phyloP scores from a whole-genome alignment of 148 eudicot genomes.

The Rhododendron simsii region DNA sequence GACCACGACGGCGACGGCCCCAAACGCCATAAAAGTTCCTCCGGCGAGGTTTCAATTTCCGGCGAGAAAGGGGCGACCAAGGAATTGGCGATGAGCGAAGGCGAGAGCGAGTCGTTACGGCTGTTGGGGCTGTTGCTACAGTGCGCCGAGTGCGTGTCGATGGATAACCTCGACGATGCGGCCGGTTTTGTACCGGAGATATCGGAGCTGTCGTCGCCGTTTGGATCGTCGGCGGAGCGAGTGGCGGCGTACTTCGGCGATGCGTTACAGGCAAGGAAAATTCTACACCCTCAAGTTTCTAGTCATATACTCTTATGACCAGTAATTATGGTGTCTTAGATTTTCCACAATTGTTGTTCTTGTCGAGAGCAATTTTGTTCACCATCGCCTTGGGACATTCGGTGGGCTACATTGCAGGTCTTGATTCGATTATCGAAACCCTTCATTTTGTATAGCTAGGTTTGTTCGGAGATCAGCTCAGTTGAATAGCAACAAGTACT shows the following conservation, averaged over 20 bases:
- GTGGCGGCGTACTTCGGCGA: constrained; percentile 74
- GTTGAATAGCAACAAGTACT: not conserved
- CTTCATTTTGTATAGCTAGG: not conserved
- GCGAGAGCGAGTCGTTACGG: constrained; percentile 32
- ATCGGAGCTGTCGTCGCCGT: constrained; percentile 62
- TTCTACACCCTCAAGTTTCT: not conserved
- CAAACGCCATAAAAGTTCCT: constrained; percentile 12
- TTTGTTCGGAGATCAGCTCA: not conserved
- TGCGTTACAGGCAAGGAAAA: constrained; percentile 29
- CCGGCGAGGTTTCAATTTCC: constrained; percentile 12
- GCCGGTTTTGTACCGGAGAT: constrained; percentile 44
- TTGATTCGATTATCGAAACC: not conserved
- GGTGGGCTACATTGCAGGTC: not conserved
- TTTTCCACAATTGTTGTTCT: not conserved
- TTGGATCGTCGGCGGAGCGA: constrained; percentile 60
- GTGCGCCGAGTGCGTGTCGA: constrained; percentile 68
- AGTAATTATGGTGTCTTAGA: not conserved
- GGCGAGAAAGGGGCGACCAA: constrained; percentile 10
- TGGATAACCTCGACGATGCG: constrained; percentile 47
- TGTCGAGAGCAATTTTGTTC: not conserved
- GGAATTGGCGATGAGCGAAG: not conserved
- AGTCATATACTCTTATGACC: no score
- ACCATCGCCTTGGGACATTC: not conserved
- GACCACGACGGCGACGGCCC: not conserved
- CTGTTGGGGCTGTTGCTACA: constrained; percentile 53